Conservation (phyloP, 495 filamentous ascomycete species). For the Podospora pseudocomata region DNA sequence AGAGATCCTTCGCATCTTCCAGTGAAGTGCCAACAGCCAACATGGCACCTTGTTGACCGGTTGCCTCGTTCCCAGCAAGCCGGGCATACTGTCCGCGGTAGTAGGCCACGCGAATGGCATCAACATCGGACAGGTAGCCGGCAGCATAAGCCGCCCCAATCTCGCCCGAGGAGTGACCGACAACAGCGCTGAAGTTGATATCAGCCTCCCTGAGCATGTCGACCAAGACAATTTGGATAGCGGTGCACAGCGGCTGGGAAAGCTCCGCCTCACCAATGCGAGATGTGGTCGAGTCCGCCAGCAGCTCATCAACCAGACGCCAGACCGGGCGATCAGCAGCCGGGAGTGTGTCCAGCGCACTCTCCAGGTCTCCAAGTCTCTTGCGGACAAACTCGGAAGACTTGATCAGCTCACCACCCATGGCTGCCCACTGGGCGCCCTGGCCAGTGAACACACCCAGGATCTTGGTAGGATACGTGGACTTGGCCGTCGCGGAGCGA, state of each 20-base stretch:
- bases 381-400: too few relatives aligned
- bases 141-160: conserved; percentile 50
- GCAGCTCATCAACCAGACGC: conserved; percentile 11
- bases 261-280: conserved; percentile 34
- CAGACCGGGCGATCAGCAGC: conserved; percentile 1
- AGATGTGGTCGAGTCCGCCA: conserved; percentile 10
- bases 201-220: conserved; percentile 43
- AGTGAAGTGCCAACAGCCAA: conserved; percentile 44
- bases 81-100: conserved; percentile 27
- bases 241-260: conserved; percentile 49
- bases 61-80: conserved; percentile 29
- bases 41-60: conserved; percentile 46
- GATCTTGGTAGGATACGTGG: conserved; percentile 3
- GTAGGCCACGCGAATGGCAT: conserved; percentile 27
- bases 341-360: background rate
- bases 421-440: conserved; percentile 8
- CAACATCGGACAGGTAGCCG: conserved; percentile 31
- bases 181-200: conserved; percentile 42
- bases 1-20: conserved; percentile 42
- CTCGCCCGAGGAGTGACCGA: conserved; percentile 62
- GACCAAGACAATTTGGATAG: conserved; percentile 48
- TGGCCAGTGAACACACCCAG: conserved; percentile 19
- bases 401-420: too few relatives aligned
- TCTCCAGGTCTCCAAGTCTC: background rate
- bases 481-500: too few relatives aligned